Conservation (phyloP, 345 rosid genomes). For the Psidium friedrichsthalianum region DNA sequence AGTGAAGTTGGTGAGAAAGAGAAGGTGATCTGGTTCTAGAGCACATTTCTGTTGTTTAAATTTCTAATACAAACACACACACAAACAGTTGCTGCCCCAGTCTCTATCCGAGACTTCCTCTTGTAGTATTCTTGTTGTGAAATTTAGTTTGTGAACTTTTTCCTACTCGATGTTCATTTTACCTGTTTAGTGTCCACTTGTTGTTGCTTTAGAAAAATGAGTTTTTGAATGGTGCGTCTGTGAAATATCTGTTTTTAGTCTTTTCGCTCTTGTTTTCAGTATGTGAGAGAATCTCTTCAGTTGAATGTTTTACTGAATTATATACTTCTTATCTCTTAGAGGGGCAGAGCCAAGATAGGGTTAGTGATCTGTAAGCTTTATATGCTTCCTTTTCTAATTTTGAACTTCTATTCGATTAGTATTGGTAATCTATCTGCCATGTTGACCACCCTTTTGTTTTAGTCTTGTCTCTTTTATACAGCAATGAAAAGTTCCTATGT, state of each 20-base stretch:
- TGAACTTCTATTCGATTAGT: neutral
- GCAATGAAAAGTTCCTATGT: neutral
- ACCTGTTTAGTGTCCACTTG: neutral
- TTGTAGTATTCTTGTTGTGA: neutral
- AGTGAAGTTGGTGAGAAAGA: constrained; percentile 69
- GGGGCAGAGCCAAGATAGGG: neutral
- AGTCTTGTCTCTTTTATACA: neutral
- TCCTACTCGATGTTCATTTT: neutral
- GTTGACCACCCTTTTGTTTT: neutral
- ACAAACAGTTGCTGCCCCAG: neutral
- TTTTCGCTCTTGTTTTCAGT: neutral
- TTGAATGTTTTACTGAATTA: neutral
- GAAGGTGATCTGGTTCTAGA: constrained; percentile 32
- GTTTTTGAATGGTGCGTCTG: neutral
- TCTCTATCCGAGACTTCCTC: neutral
- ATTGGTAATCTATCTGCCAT: neutral
- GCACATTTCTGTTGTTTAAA: neutral
- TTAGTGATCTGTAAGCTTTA: neutral
- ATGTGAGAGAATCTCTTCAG: neutral
- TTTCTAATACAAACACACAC: neutral
- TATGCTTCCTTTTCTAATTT: neutral
- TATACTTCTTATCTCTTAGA: neutral
- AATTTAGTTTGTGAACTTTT: neutral
- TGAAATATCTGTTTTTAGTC: neutral
- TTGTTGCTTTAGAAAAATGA: neutral